Percentiles rank a stretch among this genome's conserved stretches.
Conservation (phyloP, 2,329 filamentous ascomycete genomes). For the Monilinia fructicola region DNA sequence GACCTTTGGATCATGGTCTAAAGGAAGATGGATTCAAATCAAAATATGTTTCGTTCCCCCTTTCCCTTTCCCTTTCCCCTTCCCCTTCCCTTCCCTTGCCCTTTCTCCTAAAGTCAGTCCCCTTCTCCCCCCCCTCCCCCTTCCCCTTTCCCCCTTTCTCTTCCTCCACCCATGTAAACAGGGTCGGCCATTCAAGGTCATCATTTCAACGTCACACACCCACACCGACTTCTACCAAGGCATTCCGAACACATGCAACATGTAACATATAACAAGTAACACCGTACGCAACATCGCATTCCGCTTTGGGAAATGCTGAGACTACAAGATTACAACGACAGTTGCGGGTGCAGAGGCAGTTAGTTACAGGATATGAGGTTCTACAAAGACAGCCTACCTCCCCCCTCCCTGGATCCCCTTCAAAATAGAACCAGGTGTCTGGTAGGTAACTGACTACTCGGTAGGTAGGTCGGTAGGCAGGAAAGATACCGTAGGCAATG, state of each 20-base stretch:
- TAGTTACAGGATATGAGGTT: background rate
- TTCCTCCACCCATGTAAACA: background rate
- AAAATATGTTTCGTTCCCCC: background rate
- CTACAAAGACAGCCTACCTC: background rate
- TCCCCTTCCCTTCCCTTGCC: background rate
- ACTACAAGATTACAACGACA: background rate
- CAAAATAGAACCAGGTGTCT: too few species aligned
- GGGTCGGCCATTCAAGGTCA: background rate
- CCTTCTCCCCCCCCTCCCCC: too few species aligned
- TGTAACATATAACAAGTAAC: background rate
- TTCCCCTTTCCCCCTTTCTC: slow-evolving; percentile 17
- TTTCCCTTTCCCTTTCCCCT: background rate
- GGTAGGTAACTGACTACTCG: background rate
- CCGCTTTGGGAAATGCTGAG: slow-evolving; percentile 9
- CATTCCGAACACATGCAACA: too few species aligned
- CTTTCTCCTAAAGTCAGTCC: background rate
- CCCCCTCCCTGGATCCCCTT: too few species aligned
- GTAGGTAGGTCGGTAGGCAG: background rate
- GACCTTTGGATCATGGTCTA: background rate
- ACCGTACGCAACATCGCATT: too few species aligned
- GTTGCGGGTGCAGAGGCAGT: too few species aligned
- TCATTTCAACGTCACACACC: background rate
- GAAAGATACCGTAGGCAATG: too few species aligned
- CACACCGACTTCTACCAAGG: slow-evolving; percentile 15
- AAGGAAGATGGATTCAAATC: background rate